A percentile compares a stretch with the other conserved stretches of the same genome.
Conservation (phyloP, 192 early-diverging fungal genomes). For the Backusella parvicylindrica region DNA sequence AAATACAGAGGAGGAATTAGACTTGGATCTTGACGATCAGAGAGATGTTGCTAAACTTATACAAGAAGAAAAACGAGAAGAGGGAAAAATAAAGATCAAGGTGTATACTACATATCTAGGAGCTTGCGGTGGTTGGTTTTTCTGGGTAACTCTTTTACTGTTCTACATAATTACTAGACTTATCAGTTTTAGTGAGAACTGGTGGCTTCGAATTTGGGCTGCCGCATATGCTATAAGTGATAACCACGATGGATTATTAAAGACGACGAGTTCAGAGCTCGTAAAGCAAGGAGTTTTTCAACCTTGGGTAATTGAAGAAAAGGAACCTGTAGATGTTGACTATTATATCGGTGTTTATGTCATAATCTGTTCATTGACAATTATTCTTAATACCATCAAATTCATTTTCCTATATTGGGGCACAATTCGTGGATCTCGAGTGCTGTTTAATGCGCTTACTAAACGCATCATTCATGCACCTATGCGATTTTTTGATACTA, state of each 20-base stretch:
- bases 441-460: conserved; percentile 32
- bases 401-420: conserved; percentile 25
- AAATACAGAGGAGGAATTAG: background rate
- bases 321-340: conserved; percentile 26
- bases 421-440: conserved; percentile 33
- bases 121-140: conserved; percentile 53
- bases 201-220: conserved; percentile 21
- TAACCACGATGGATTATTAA: background rate
- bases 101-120: conserved; percentile 74
- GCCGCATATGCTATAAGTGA: background rate
- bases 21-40: conserved; percentile 23
- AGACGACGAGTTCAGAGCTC: background rate
- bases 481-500: conserved; percentile 63
- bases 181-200: conserved; percentile 39
- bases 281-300: background rate
- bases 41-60: background rate
- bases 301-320: conserved; percentile 7
- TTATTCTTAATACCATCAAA: conserved; percentile 13
- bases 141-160: conserved; percentile 48
- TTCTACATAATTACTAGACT: conserved; percentile 35
- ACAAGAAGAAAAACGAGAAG: background rate
- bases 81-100: conserved; percentile 63
- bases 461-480: conserved; percentile 45
- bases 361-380: conserved; percentile 11
- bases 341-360: conserved; percentile 42